phyloP scores from a whole-genome alignment of 352 stramenopile genomes.

The Bremia lactucae region DNA sequence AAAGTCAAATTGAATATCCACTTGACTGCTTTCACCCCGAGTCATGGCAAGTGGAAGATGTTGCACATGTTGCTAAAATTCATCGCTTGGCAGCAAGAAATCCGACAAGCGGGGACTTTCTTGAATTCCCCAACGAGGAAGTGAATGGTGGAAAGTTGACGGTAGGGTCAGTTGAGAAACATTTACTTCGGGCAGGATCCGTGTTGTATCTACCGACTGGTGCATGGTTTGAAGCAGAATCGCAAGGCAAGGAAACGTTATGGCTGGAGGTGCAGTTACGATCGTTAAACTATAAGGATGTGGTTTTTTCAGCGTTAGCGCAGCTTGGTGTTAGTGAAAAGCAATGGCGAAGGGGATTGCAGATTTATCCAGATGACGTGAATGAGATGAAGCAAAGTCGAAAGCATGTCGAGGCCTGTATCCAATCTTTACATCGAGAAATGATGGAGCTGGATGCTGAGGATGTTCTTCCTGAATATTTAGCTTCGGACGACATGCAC shows the following conservation, averaged over 20 bases:
- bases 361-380: constrained; percentile 5
- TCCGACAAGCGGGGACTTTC: not conserved
- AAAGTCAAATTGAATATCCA: constrained; percentile 13
- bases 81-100: constrained; percentile 5
- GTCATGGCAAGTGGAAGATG: constrained; percentile 6
- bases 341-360: constrained; percentile 13
- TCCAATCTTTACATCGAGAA: constrained; percentile 12
- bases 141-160: constrained; percentile 15
- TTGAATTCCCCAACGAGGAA: constrained; percentile 12
- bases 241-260: constrained; percentile 9
- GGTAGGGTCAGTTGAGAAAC: constrained; percentile 1
- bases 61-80: constrained; percentile 12
- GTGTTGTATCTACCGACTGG: constrained; percentile 43
- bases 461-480: constrained; percentile 32
- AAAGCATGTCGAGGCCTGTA: constrained; percentile 7
- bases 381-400: constrained; percentile 3
- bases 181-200: constrained; percentile 22
- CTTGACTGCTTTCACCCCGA: constrained; percentile 16
- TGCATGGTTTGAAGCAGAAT: constrained; percentile 33
- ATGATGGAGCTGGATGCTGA: constrained; percentile 8
- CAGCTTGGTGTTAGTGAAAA: constrained; percentile 24
- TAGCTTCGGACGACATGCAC: constrained; percentile 13
- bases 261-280: constrained; percentile 41
- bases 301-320: constrained; percentile 17
- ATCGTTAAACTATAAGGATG: constrained; percentile 11